Conservation (phyloP, 768 basidiomycete genomes). For the Boletus pseudopeckii region DNA sequence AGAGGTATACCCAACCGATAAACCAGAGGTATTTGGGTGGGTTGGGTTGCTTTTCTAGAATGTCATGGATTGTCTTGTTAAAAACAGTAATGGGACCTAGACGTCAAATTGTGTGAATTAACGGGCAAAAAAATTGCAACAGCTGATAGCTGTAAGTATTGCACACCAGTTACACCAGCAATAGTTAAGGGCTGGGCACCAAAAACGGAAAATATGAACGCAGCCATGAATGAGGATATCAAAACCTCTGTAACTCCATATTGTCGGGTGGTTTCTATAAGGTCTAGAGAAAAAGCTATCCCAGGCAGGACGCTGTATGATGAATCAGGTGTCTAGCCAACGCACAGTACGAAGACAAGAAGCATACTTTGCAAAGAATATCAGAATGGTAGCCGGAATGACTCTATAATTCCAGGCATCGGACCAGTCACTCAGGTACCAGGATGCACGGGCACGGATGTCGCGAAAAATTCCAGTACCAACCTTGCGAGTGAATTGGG, state of each 20-base stretch:
- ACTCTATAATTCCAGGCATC: constrained; percentile 93
- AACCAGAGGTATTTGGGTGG: constrained; percentile 80
- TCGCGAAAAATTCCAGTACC: constrained; percentile 69
- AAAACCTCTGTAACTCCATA: constrained; percentile 91
- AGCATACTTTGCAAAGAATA: constrained; percentile 80
- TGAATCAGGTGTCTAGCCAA: background rate
- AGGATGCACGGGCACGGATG: constrained; percentile 67
- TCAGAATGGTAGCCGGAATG: constrained; percentile 78
- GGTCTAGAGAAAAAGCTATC: constrained; percentile 86
- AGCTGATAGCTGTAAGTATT: background rate
- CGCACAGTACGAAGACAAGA: background rate
- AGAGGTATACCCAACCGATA: constrained; percentile 89
- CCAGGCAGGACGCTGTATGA: constrained; percentile 72
- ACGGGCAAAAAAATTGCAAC: background rate
- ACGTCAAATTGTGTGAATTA: background rate
- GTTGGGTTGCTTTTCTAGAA: constrained; percentile 53
- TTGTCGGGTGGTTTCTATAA: constrained; percentile 86
- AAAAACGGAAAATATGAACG: constrained; percentile 81
- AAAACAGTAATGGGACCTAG: constrained; percentile 88
- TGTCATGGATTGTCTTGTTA: constrained; percentile 85
- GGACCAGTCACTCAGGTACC: constrained; percentile 83
- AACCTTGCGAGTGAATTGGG: constrained; percentile 27
- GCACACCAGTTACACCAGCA: constrained; percentile 80
- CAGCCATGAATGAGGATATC: constrained; percentile 82
- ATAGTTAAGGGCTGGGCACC: constrained; percentile 91